These are phyloP conservation scores for Cadophora sp. DNA, from an alignment of 2,329 filamentous ascomycete species.

Conservation along the genomic window DNA sequence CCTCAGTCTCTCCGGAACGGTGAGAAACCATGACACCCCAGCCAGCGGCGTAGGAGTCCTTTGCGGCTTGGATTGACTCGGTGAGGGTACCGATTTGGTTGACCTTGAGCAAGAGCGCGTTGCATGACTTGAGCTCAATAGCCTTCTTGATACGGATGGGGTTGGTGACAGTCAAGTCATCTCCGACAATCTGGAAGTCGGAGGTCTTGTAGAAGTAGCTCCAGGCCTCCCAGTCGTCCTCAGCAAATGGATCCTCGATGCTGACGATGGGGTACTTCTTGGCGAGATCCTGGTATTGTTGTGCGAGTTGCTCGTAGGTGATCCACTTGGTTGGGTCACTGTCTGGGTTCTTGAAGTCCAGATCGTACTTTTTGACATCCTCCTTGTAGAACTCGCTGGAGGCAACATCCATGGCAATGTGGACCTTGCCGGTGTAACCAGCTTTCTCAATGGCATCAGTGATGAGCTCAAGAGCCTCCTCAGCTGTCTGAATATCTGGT, in stretches of 20 bases:
- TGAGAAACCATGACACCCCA: slow-evolving; percentile 99
- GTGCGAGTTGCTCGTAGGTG: slow-evolving; percentile 96
- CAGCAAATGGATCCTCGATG: slow-evolving; percentile 98
- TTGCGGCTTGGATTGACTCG: slow-evolving; percentile 98
- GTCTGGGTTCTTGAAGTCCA: slow-evolving; percentile 99
- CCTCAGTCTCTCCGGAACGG: slow-evolving; percentile 98
- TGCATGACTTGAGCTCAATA: slow-evolving; percentile 98
- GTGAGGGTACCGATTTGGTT: slow-evolving; percentile 99
- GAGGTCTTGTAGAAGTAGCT: slow-evolving; percentile 99
- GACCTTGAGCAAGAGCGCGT: slow-evolving; percentile 97
- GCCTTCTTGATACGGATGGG: slow-evolving; percentile 99
- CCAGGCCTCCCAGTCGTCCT: slow-evolving; percentile 99
- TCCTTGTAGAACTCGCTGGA: slow-evolving; percentile 99
- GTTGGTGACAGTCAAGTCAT: slow-evolving; percentile 99
- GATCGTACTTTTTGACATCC: slow-evolving; percentile 98
- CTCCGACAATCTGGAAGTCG: slow-evolving; percentile 97
- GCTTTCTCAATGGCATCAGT: slow-evolving; percentile 91
- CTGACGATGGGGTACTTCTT: slow-evolving; percentile 98
- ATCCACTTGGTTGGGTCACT: slow-evolving; percentile 97
- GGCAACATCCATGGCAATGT: slow-evolving; percentile 99
- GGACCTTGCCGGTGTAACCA: slow-evolving; percentile 94
- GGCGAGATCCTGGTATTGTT: slow-evolving; percentile 84
- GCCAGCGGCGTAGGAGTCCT: slow-evolving; percentile 93
- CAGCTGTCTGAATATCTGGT: slow-evolving; percentile 95
- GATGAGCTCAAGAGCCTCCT: slow-evolving; percentile 97